Evolutionary conservation across 768 basidiomycete species (phyloP), one percentile per base, ranked within the genome.

Genomic region (Cystobasidium tubakii): DNA sequence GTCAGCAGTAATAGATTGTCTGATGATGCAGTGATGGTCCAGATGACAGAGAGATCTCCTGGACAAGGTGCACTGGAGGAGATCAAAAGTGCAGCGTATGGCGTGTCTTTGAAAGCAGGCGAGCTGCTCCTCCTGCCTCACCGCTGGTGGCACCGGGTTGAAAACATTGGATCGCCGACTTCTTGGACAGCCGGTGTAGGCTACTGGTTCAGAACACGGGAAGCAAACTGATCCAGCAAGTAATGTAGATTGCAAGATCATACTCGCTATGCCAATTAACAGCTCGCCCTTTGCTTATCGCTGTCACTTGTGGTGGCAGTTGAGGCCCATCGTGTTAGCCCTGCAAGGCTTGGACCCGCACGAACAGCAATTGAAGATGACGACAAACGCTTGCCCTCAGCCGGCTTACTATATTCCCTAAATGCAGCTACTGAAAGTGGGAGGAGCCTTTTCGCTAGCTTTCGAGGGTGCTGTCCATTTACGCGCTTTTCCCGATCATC

Each of bases 61-160:
- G 25, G 29, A 2, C 57, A 60, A 31, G 27, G 13, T 27, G 57
- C 57, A 29, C 2, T 60, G 21, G 29, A 27, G 23, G 17, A 60
- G 15, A 60, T 60, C 29, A 27, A 34, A 29, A 15, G 23, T 29
- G 25, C 12, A 60, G 57, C 57, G 13, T 60, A 27, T 29, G 57
- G 57, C 12, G 57, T 29, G 27, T 29, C 57, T 25, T 60, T 60
- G 21, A 60, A 34, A 60, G 57, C 57, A 25, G 57, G 57, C 31
- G 69, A 71, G 36, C 60, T 71, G 69, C 69, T 71, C 7, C 34
- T 71, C 1, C 69, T 71, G 29, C 69, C 69, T n/a, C 53, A 71
- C 29, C n/a, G 44, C 25, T 60, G 55, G 50, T 71, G 69, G 69
- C 69, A 71, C 60, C 50, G 69, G 19, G 69, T 55, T 17, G 53